phyloP scores from a whole-genome alignment of 768 basidiomycete species.

The Lyophyllum atratum region DNA sequence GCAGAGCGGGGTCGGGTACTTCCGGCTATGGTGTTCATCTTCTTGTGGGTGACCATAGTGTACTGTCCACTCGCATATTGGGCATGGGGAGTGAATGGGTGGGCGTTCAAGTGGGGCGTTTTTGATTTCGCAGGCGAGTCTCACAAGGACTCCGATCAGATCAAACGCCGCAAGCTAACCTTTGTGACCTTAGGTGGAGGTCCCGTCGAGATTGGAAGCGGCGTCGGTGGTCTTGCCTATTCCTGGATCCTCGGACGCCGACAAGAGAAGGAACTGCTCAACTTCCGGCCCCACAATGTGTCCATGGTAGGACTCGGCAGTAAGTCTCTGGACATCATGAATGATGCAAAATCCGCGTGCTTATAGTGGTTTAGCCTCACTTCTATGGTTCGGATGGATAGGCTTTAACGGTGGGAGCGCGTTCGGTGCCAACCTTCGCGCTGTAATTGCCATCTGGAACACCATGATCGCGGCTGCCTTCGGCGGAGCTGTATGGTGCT shows the following conservation, averaged over 20 bases:
- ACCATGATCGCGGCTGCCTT: conserved; percentile 85
- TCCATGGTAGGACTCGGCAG: conserved; percentile 80
- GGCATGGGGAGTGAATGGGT: conserved; percentile 81
- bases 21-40: conserved; percentile 79
- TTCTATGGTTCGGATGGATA: conserved; percentile 87
- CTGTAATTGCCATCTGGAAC: conserved; percentile 85
- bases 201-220: conserved; percentile 87
- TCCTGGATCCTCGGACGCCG: conserved; percentile 87
- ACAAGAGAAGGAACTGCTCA: conserved; percentile 66
- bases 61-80: conserved; percentile 89
- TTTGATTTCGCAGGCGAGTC: conserved; percentile 81
- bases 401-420: conserved; percentile 94
- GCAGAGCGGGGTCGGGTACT: conserved; percentile 87
- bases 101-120: conserved; percentile 84
- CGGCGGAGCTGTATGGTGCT: conserved; percentile 82
- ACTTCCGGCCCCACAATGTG: conserved; percentile 89
- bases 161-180: not conserved
- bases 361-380: conserved; percentile 44
- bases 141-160: not conserved
- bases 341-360: not conserved
- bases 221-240: conserved; percentile 83
- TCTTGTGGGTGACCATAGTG: conserved; percentile 84
- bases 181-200: conserved; percentile 59
- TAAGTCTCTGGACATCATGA: conserved; percentile 22
- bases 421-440: conserved; percentile 85